Conservation (phyloP, 805 yeast species). For the Saturnispora diversa region DNA sequence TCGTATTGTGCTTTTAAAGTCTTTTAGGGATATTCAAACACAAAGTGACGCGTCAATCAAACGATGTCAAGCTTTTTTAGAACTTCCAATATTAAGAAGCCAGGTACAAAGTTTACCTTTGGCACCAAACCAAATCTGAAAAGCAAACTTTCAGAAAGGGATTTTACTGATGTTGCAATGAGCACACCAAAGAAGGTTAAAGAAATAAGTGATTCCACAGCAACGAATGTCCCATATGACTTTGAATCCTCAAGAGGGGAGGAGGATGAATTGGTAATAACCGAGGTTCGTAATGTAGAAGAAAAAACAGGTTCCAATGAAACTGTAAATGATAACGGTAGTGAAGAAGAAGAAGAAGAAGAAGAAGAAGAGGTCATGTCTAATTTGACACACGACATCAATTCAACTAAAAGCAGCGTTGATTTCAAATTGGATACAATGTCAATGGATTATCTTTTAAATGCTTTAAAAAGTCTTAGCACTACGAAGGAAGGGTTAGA, state of each 20-base stretch:
- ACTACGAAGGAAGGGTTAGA: slow-evolving; percentile 12
- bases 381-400: neutral
- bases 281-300: too few relatives aligned
- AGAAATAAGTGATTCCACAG: neutral
- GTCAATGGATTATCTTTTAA: slow-evolving; percentile 19
- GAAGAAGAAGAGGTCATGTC: slow-evolving; percentile 5
- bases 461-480: slow-evolving; percentile 15
- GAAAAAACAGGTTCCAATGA: neutral
- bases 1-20: neutral
- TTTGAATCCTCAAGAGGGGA: too few relatives aligned
- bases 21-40: neutral
- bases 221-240: too few relatives aligned
- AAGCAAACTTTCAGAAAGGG: neutral
- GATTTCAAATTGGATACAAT: slow-evolving; percentile 8
- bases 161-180: neutral
- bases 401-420: neutral
- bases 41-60: neutral
- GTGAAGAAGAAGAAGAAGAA: slow-evolving; percentile 5
- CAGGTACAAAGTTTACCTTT: neutral
- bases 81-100: slow-evolving; percentile 11
- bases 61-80: slow-evolving; percentile 17
- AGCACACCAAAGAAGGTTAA: slow-evolving; percentile 4
- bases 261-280: too few relatives aligned
- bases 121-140: neutral
- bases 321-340: too few relatives aligned